Evolutionary conservation across 1,284 basidiomycete species (phyloP).

Genomic region (Puccinia hordei): DNA sequence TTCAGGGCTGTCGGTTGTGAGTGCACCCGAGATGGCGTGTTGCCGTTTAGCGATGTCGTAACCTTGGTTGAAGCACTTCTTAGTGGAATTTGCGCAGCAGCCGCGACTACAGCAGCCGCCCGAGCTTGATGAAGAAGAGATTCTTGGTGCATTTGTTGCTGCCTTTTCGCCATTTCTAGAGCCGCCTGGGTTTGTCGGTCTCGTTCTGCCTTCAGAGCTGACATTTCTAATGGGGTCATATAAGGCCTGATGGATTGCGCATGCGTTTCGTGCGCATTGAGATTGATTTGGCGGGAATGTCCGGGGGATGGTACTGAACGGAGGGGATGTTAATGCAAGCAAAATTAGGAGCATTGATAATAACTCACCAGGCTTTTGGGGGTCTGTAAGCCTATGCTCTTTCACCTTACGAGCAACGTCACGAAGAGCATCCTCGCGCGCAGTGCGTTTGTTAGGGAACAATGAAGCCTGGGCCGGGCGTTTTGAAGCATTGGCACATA

Average conservation of each 20-base stretch:
- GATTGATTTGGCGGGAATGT: conserved; percentile 33
- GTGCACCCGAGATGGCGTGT: conserved; percentile 8
- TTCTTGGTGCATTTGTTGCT: conserved; percentile 48
- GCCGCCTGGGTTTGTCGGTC: conserved; percentile 45
- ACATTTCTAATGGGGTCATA: conserved; percentile 50
- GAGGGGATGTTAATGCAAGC: neutral
- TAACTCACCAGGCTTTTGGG: conserved; percentile 33
- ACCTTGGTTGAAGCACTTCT: conserved; percentile 8
- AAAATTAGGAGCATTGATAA: neutral
- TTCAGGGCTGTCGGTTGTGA: conserved; percentile 22
- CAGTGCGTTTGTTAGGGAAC: conserved; percentile 37
- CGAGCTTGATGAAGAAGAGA: conserved; percentile 44
- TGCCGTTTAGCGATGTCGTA: conserved; percentile 22
- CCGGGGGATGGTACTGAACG: neutral
- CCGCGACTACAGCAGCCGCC: conserved; percentile 40
- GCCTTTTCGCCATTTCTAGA: conserved; percentile 47
- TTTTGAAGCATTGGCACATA: neutral
- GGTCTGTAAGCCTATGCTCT: conserved; percentile 23
- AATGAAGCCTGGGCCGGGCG: conserved; percentile 16
- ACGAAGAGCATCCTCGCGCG: conserved; percentile 36
- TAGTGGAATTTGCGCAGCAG: conserved; percentile 37
- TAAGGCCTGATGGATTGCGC: conserved; percentile 47
- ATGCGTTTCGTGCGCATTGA: conserved; percentile 47
- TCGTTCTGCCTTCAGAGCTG: conserved; percentile 40
- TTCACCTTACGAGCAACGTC: conserved; percentile 29